Evolutionary conservation across 2,329 filamentous ascomycete species (phyloP).

Genomic region (Xylariaceae sp.): DNA sequence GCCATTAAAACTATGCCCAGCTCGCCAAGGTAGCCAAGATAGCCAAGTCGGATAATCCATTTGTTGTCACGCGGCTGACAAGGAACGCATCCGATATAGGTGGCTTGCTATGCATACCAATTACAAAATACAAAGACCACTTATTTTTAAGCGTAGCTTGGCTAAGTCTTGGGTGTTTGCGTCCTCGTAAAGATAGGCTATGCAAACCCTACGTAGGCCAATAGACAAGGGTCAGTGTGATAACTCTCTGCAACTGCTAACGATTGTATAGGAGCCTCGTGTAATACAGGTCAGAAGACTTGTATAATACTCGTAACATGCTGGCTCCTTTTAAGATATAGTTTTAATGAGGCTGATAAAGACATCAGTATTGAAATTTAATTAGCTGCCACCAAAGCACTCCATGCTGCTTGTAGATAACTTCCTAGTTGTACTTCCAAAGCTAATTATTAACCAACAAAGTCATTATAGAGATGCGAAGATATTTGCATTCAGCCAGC

Average conservation of each 20-base stretch:
- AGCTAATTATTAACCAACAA: too few relatives aligned
- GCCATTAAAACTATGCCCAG: slow-evolving; percentile 16
- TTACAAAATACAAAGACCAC: slow-evolving; percentile 15
- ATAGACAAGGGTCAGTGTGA: background rate
- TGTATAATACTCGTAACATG: too few relatives aligned
- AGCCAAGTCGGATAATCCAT: slow-evolving; percentile 16
- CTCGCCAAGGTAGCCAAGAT: slow-evolving; percentile 22
- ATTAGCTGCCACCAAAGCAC: too few relatives aligned
- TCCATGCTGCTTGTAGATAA: too few relatives aligned
- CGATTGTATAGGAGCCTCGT: too few relatives aligned
- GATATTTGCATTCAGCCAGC: slow-evolving; percentile 5
- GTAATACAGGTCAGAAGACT: too few relatives aligned
- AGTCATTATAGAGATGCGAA: too few relatives aligned
- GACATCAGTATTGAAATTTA: too few relatives aligned
- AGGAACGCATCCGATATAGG: slow-evolving; percentile 7
- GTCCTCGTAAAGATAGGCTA: slow-evolving; percentile 13
- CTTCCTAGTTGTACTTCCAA: too few relatives aligned
- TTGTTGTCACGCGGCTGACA: slow-evolving; percentile 1
- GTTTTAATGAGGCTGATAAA: too few relatives aligned
- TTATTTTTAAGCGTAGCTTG: slow-evolving; percentile 18
- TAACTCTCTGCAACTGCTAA: slow-evolving; percentile 8
- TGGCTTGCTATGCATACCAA: slow-evolving; percentile 12
- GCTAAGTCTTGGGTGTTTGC: slow-evolving; percentile 22
- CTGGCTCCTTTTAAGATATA: too few relatives aligned
- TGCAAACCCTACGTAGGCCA: slow-evolving; percentile 16